A percentile compares a stretch with the other conserved stretches of the same genome.
Conservation (phyloP, 164 flowering plant genomes). For the Stephania japonica region DNA sequence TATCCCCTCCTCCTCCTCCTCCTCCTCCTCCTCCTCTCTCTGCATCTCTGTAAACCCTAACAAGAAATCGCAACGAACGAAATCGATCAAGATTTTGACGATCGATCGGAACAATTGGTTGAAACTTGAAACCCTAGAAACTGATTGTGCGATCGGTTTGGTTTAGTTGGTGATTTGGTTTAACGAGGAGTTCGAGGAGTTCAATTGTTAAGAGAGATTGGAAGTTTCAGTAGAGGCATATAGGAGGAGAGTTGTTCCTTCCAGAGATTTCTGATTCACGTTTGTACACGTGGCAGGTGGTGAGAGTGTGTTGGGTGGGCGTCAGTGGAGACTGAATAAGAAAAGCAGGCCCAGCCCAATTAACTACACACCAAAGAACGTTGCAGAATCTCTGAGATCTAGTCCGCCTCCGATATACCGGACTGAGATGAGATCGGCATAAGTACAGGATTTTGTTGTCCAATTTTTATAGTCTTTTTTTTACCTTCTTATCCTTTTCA, state of each 20-base stretch:
- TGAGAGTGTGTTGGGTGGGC: too few species aligned
- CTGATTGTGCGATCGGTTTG: not conserved
- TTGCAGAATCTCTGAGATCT: too few species aligned
- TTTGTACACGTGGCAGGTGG: not conserved
- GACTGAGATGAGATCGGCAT: too few species aligned
- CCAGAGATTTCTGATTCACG: not conserved
- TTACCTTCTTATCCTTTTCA: too few species aligned
- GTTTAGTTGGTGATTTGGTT: not conserved
- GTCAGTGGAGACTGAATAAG: not conserved
- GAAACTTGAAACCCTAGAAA: not conserved
- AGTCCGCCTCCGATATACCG: too few species aligned
- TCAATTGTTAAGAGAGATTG: not conserved
- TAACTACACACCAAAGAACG: too few species aligned
- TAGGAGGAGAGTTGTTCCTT: not conserved
- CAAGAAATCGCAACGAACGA: not conserved
- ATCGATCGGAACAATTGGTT: too few species aligned
- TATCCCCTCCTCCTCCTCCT: slow-evolving; percentile 29
- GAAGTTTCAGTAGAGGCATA: not conserved
- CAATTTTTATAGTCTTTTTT: too few species aligned
- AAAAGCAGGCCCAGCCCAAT: too few species aligned
- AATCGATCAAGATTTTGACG: not conserved
- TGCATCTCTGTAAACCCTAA: slow-evolving; percentile 32
- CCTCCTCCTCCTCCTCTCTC: slow-evolving; percentile 33
- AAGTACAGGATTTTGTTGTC: too few species aligned
- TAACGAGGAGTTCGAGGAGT: not conserved